Base-by-base conservation (phyloP, 805 yeast species). In the Saccharomycopsis schoenii region DNA sequence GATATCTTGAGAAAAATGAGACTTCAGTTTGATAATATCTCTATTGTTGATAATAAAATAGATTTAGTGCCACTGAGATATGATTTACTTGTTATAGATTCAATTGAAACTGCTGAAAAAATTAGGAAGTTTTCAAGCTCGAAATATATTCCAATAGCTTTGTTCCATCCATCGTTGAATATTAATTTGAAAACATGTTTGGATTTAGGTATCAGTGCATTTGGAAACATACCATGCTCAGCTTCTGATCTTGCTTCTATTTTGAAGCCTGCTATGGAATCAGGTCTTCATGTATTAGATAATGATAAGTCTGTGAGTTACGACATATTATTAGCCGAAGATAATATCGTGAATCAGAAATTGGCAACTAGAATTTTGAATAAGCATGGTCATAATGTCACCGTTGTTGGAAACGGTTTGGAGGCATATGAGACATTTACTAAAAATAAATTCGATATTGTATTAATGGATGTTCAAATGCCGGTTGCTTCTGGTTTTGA, bases 401-500 rank as follows among this genome's bases (percentile, higher is more conserved):
- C 83, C 62, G 96, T 89, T 56, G 96, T 89, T 6, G 93, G 88
- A 70, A 89, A 89, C 72, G 96, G 97, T 15, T 77, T 81, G 62
- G 89, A 89, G 67, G 96, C 96, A 0, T 80, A 83, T 66, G 89
- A 88, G 62, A 92, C 91, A 1, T 83, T 88, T 55, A 77, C 84
- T 70, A 77, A 80, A 65, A 81, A 80, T 64, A 77, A 80, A 56
- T 89, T 85, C 70, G 96, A 89, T 70, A 92, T 88, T 56, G 87
- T 89, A 19, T 79, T 89, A 66, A 89, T 89, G 97, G 96, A 89
- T 74, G 96, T 89, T 55, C 97, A 89, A 72, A 89, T 89, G 97
- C 96, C 96, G 9, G 89, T 88, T 15, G 90, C 89, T 94, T 96
- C 96, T 36, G 97, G 97, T 0, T 89, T 89, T 71, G 97, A 89